Conservation (phyloP, 2,329 filamentous ascomycete genomes). For the Bipolaris oryzae region DNA sequence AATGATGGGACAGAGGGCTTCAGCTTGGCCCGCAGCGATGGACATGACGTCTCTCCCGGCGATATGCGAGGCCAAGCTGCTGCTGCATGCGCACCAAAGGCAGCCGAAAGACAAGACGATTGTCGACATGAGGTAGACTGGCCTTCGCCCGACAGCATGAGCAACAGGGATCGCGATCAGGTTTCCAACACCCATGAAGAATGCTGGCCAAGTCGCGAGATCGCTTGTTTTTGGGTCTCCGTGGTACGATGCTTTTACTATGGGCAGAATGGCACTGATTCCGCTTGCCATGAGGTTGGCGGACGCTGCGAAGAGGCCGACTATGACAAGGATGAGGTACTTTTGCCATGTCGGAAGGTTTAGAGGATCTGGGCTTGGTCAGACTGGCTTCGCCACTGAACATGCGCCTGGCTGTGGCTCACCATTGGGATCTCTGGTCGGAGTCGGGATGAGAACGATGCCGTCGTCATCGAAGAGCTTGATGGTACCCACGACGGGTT, state of each 20-base stretch:
- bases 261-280: constrained; percentile 17
- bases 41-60: constrained; percentile 20
- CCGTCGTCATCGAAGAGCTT: constrained; percentile 15
- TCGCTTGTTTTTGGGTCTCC: constrained; percentile 14
- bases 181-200: constrained; percentile 21
- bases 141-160: constrained; percentile 16
- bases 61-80: constrained; percentile 15
- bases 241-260: constrained; percentile 9
- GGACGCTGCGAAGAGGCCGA: constrained; percentile 16
- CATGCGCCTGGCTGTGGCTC: background rate
- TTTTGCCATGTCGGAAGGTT: constrained; percentile 20
- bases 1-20: constrained; percentile 17
- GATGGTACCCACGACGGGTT: constrained; percentile 20
- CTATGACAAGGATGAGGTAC: constrained; percentile 16
- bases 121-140: constrained; percentile 16
- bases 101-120: constrained; percentile 15
- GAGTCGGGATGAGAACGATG: constrained; percentile 21
- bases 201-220: constrained; percentile 18
- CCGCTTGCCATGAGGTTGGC: constrained; percentile 19
- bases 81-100: constrained; percentile 15
- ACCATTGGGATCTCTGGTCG: constrained; percentile 19
- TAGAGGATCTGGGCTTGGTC: constrained; percentile 11
- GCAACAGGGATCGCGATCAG: constrained; percentile 17
- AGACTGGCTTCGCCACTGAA: background rate
- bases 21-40: constrained; percentile 19